These are phyloP conservation scores for Mycena alexandri DNA, from an alignment of 768 basidiomycete species.

Conservation along the genomic window DNA sequence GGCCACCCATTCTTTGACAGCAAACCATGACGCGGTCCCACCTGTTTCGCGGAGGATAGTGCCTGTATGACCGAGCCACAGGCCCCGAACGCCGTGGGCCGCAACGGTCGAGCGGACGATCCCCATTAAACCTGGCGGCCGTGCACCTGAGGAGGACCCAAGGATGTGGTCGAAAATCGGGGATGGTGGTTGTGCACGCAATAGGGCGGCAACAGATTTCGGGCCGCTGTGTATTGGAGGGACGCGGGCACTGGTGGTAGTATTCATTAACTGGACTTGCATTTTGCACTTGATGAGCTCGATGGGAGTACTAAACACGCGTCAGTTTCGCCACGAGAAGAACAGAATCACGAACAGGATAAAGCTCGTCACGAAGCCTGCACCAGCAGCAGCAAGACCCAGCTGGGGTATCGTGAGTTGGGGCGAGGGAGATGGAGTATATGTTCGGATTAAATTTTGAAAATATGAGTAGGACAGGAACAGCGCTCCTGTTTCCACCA, in stretches of 20 bases:
- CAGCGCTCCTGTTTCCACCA: constrained; percentile 90
- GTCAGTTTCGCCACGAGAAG: constrained; percentile 13
- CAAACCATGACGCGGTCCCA: constrained; percentile 92
- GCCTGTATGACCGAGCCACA: constrained; percentile 98
- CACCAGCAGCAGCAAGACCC: constrained; percentile 85
- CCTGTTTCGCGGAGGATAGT: constrained; percentile 95
- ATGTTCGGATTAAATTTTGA: constrained; percentile 68
- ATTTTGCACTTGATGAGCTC: constrained; percentile 98
- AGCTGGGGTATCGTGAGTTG: constrained; percentile 76
- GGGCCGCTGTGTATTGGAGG: constrained; percentile 32
- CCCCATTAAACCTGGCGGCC: constrained; percentile 79
- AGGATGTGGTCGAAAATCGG: constrained; percentile 34
- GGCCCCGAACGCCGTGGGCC: constrained; percentile 79
- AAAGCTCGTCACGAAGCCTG: constrained; percentile 89
- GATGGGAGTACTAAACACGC: constrained; percentile 79
- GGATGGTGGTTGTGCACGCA: constrained; percentile 28
- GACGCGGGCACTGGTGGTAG: constrained; percentile 29
- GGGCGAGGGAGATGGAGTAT: constrained; percentile 44
- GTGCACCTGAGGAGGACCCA: constrained; percentile 4
- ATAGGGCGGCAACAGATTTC: constrained; percentile 25
- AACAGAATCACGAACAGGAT: constrained; percentile 70
- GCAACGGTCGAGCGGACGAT: constrained; percentile 75
- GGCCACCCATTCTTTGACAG: constrained; percentile 84
- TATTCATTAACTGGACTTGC: constrained; percentile 91
- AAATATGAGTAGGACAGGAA: constrained; percentile 89